Base-by-base conservation (phyloP, 768 basidiomycete genomes). In the Amyloporia xantha region DNA sequence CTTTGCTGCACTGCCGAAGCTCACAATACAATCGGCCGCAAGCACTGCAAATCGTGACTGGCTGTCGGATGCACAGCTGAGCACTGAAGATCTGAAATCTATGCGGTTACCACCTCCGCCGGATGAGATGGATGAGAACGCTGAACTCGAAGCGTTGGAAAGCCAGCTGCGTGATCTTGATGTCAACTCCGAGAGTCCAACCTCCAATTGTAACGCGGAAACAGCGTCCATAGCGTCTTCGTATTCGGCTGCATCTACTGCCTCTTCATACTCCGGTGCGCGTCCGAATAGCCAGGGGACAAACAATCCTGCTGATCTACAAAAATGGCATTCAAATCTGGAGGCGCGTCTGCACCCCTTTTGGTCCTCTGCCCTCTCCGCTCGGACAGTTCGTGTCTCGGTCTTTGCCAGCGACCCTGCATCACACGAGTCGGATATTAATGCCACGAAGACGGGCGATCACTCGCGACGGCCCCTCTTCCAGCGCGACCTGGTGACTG, bases 291-390 rank as follows among this genome's bases (percentile, higher is more conserved):
- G 38, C 10, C 17, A 7, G 17, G 17, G 38, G 10, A 10, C 38
- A 9, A 39, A 39, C 19, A 30, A 3, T 2, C n/a, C 41, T 1
- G 48, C 54, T 37, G 66, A 73, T 19, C 60, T 86, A 15, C 75
- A 71, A 3, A 73, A 76, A 21, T 71, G 84, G 45, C 84, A 92
- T 53, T 71, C 72, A 11, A 94, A 93, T 57, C 73, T 95, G 4
- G 86, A 91, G 60, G 64, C 74, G 4, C 81, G 92, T 0, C 67
- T 95, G 21, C 79, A 77, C 41, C 80, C 84, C 0, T 92, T 95
- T 66, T 93, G 89, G 89, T 77, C 84, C 2, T 80, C 82, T 3
- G 80, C 79, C 1, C 68, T 94, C 0, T 59, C 84, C 9, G 72
- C 78, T 21, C 77, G 90, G 15, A 74, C 66, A 2, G 68, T 93